Evolutionary conservation across 108 stramenopile genomes (phyloP), one percentile per base, ranked within the genome.

Genomic region (Skeletonema tropicum): DNA sequence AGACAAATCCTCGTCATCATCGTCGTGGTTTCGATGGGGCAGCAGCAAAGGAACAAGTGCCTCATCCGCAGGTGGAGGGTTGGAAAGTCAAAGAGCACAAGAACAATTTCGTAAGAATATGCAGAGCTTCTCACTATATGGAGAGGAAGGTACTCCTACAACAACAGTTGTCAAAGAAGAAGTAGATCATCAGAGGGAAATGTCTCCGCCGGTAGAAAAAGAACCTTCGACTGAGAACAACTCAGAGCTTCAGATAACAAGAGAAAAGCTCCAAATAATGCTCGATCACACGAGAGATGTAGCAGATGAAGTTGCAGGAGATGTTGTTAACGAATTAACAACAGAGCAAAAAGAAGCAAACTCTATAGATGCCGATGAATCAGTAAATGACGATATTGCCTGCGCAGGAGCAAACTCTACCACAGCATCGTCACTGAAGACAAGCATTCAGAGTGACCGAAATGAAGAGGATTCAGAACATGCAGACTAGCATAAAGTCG

Each of bases 61-160:
- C 21, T 30, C 60, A 30, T 73, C 71, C 14, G 59, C 71, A 8
- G 67, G 63, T n/a, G 72, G 39, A 2, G 72, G 39, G 0, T 1
- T 65, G 14, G 79, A 80, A 46, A 70, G 74, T 25, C 33, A 66
- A 45, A 60, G 65, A 33, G 71, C 71, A 6, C 82, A 76, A 39
- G 75, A 83, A 36, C 39, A 73, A 26, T 83, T 76, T 29, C 70
- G 82, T 30, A 83, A 73, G 21, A 76, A 66, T n/a, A 83, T 83
- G 82, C 82, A 76, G 42, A 66, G 71, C 48, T 83, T 73, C 59
- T 76, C 82, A 14, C 31, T 83, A n/a, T 83, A 83, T 49, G 75
- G 73, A 41, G 74, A 68, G 5, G 74, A 67, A 61, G 6, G 67
- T 60, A 17, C 71, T 58, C 6, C 33, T 38, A 1, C 32, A 29